Base-by-base conservation (phyloP, 2,329 filamentous ascomycete genomes). In the Ophiostoma angusticollis region DNA sequence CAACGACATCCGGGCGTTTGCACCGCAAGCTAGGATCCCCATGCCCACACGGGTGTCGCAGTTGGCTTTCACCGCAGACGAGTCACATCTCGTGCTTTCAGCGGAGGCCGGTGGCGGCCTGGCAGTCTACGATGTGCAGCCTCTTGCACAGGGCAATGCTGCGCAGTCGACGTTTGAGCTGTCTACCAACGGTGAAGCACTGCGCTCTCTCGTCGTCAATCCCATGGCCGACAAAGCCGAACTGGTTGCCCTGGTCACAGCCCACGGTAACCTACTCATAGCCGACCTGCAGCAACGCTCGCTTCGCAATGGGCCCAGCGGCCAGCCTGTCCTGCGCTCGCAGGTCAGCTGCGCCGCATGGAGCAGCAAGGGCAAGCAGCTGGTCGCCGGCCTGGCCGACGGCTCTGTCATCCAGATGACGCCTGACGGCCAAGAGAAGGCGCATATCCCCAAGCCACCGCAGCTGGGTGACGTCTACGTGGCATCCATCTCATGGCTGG, bases 341-440 rank as follows among this genome's bases (percentile, higher is more conserved):
- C 78, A 81, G 34, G 87, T 93, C 21, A 86, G 79, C 54, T 91
- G 82, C 52, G 72, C 84, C 6, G 80, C 83, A 40, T 98, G 93
- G 91, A 98, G 91, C 57, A 80, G 76, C 44, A 84, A 80, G 55
- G 91, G 91, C 33, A 98, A 94, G 57, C 89, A 96, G 55, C 66
- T 98, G 31, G 79, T 93, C 31, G 87, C 84, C 48, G 91, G 93
- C 13, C 66, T 91, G 49, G 77, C 69, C 6, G 76, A 95, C 58
- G 91, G 91, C 42, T 78, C 77, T 11, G 78, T 81, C 37, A 72
- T 73, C 40, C 87, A 95, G 57, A 80, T 96, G 72, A 85, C 83
- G 7, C 84, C 82, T 0, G 74, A 84, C 50, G 89, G 89, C 33
- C 71, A 71, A 29, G 68, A 73, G 21, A 91, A 89, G 60, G 86